A percentile compares a stretch with the other conserved stretches of the same genome.
phyloP scores from a whole-genome alignment of 805 yeast genomes.

The Clavispora santaluciae region DNA sequence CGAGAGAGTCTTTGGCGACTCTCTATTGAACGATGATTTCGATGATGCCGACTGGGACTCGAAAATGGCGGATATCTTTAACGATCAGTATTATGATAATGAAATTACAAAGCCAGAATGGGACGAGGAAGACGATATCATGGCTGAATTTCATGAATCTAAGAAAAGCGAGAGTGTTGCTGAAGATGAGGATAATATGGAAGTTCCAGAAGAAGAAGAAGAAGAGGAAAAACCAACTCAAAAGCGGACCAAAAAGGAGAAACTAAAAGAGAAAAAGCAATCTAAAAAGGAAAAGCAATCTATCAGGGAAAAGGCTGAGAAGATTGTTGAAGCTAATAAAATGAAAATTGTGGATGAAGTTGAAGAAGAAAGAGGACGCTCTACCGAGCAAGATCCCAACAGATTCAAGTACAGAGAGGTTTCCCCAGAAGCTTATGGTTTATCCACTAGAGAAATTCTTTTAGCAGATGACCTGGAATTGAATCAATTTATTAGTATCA shows the following conservation, averaged over 20 bases:
- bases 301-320: slow-evolving; percentile 64
- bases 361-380: slow-evolving; percentile 55
- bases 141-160: slow-evolving; percentile 29
- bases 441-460: slow-evolving; percentile 79
- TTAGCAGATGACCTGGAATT: slow-evolving; percentile 84
- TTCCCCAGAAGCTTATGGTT: slow-evolving; percentile 89
- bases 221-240: slow-evolving; percentile 22
- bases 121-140: slow-evolving; percentile 43
- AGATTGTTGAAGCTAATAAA: slow-evolving; percentile 71
- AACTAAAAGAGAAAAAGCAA: slow-evolving; percentile 50
- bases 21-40: slow-evolving; percentile 80
- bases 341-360: slow-evolving; percentile 63
- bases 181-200: neutral
- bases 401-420: slow-evolving; percentile 88
- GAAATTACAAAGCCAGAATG: slow-evolving; percentile 54
- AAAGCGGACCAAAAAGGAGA: slow-evolving; percentile 49
- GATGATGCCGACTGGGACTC: slow-evolving; percentile 89
- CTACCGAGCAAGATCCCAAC: slow-evolving; percentile 38
- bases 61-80: slow-evolving; percentile 77
- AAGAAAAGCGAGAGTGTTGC: slow-evolving; percentile 14
- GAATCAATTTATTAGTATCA: slow-evolving; percentile 80
- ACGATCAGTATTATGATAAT: slow-evolving; percentile 72
- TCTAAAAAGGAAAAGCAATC: slow-evolving; percentile 59
- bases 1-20: slow-evolving; percentile 64
- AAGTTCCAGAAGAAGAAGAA: slow-evolving; percentile 10